Evolutionary conservation across 2,329 filamentous ascomycete genomes (phyloP).

Genomic region (Aspergillus hiratsukae): DNA sequence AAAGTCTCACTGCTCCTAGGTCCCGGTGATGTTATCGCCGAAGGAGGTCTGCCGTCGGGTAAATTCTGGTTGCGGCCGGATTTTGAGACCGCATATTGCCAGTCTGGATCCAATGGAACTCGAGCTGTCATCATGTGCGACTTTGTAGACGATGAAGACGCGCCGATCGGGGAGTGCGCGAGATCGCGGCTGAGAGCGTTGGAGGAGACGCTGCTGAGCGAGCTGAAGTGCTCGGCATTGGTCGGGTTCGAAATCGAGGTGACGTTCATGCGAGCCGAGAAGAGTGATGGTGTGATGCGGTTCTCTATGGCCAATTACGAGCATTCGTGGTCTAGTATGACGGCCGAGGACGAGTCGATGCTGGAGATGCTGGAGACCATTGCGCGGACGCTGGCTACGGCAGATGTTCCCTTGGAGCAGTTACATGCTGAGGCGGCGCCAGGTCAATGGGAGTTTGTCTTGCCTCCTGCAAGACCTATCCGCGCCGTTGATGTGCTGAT

Average conservation of each 20-base stretch:
- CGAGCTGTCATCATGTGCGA: constrained; percentile 6
- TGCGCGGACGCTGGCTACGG: constrained; percentile 9
- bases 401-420: constrained; percentile 21
- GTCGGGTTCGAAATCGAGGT: constrained; percentile 76
- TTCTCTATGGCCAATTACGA: constrained; percentile 50
- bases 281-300: constrained; percentile 27
- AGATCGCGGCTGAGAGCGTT: constrained; percentile 1
- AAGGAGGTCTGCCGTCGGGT: constrained; percentile 1
- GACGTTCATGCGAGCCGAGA: constrained; percentile 54
- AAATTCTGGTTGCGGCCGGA: constrained; percentile 6
- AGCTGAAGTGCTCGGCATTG: constrained; percentile 24
- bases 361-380: constrained; percentile 30
- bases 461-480: constrained; percentile 16
- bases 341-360: constrained; percentile 52
- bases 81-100: constrained; percentile 5
- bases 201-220: neutral
- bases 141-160: constrained; percentile 1
- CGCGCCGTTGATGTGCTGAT: constrained; percentile 20
- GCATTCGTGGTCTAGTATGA: constrained; percentile 57
- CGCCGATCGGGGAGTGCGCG: neutral
- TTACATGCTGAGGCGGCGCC: constrained; percentile 23
- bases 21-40: constrained; percentile 5
- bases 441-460: constrained; percentile 25
- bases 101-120: constrained; percentile 6
- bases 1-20: neutral